Conservation (phyloP, 192 early-diverging fungal species). For the Backusella tarrabulga region DNA sequence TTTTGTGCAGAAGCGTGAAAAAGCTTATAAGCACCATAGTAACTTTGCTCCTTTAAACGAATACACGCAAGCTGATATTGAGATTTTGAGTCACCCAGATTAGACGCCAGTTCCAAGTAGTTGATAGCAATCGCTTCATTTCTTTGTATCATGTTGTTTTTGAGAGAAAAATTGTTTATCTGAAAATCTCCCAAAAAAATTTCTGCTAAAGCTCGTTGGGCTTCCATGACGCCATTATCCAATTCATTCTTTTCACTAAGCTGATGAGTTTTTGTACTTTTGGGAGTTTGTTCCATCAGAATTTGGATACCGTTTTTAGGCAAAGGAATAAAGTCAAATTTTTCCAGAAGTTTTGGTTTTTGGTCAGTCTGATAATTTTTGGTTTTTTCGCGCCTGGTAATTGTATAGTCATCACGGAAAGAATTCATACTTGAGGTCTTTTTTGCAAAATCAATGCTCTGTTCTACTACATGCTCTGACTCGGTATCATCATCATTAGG, state of each 20-base stretch:
- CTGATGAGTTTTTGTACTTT: not conserved
- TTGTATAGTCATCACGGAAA: not conserved
- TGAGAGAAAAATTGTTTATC: not conserved
- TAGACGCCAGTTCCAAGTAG: not conserved
- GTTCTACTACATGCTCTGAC: not conserved
- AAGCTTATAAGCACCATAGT: not conserved
- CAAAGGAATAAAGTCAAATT: not conserved
- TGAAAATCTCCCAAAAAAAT: not conserved
- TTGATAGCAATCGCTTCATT: not conserved
- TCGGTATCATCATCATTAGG: not conserved
- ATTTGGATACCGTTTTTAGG: not conserved
- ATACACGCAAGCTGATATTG: not conserved
- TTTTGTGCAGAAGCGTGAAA: not conserved
- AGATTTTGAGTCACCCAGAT: not conserved
- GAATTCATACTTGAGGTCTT: not conserved
- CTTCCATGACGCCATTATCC: not conserved
- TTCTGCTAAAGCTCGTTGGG: not conserved
- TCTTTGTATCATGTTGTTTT: not conserved
- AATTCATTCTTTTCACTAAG: not conserved
- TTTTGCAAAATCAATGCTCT: not conserved
- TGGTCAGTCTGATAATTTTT: too few species aligned
- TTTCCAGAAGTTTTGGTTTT: not conserved
- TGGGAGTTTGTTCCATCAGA: not conserved
- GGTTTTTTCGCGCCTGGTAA: not conserved
- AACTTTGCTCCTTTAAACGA: not conserved